phyloP scores from a whole-genome alignment of 257 asterid species.

The Solanum clarkiae region DNA sequence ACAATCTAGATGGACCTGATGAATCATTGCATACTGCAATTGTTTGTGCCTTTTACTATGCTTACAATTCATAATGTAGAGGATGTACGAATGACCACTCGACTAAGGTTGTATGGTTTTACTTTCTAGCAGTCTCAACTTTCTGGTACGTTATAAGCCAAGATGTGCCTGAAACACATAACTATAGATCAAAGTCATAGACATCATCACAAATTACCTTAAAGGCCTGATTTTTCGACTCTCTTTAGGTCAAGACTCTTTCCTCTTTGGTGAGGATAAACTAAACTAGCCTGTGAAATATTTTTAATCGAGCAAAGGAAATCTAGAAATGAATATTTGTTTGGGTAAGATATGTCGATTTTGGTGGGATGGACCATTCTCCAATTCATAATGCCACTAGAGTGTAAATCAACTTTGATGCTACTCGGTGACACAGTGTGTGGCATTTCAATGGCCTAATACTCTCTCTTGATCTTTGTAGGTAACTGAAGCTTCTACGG shows the following conservation, averaged over 20 bases:
- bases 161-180: not conserved
- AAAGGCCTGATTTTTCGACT: not conserved
- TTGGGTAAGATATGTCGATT: not conserved
- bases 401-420: not conserved
- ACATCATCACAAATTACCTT: not conserved
- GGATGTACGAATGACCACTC: not conserved
- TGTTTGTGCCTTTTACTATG: not conserved
- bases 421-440: not conserved
- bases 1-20: not conserved
- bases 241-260: not conserved
- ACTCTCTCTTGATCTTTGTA: not conserved
- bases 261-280: not conserved
- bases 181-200: not conserved
- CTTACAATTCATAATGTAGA: not conserved
- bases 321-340: not conserved
- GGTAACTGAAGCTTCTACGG: constrained; percentile 24
- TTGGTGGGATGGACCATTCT: not conserved
- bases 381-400: not conserved
- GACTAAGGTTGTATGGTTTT: not conserved
- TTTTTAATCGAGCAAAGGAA: not conserved
- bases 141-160: not conserved
- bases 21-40: not conserved
- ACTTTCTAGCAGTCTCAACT: not conserved
- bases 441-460: not conserved
- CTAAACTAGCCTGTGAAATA: not conserved